Evolutionary conservation across 352 stramenopile species (phyloP).

Genomic region (Phytophthora kernoviae): DNA sequence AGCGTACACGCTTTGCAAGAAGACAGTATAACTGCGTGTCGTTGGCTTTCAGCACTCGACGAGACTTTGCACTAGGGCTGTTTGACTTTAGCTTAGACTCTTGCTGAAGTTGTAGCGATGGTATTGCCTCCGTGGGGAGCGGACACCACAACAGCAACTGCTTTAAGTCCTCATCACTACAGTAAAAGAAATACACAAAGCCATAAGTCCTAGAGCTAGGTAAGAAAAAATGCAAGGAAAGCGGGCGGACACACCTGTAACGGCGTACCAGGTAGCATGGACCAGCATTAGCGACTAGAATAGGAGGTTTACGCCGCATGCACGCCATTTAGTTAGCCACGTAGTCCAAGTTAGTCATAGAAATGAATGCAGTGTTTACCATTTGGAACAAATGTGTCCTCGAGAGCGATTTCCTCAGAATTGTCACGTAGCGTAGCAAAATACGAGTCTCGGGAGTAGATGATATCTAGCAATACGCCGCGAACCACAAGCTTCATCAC

Average conservation of each 20-base stretch:
- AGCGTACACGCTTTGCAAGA: constrained; percentile 13
- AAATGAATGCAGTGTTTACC: constrained; percentile 22
- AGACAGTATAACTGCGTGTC: constrained; percentile 71
- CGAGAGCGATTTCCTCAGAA: constrained; percentile 51
- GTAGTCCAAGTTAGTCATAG: neutral
- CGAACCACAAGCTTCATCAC: constrained; percentile 79
- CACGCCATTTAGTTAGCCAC: constrained; percentile 1
- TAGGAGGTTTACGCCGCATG: neutral
- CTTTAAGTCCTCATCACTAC: constrained; percentile 64
- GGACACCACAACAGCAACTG: constrained; percentile 68
- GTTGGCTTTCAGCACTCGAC: constrained; percentile 45
- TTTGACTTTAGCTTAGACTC: neutral
- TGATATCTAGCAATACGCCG: constrained; percentile 61
- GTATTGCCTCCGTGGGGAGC: constrained; percentile 24
- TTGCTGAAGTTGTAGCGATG: constrained; percentile 17
- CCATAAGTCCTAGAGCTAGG: neutral
- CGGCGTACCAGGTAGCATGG: constrained; percentile 61
- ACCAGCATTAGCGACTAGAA: constrained; percentile 48
- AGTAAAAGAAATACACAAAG: neutral
- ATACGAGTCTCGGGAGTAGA: constrained; percentile 70
- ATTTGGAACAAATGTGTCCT: constrained; percentile 68
- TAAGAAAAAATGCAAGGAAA: neutral
- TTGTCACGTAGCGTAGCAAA: constrained; percentile 63
- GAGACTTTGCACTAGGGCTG: constrained; percentile 6
- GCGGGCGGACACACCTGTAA: constrained; percentile 38